Conservation (phyloP, 257 asterid genomes). For the Anisodus tanguticus region DNA sequence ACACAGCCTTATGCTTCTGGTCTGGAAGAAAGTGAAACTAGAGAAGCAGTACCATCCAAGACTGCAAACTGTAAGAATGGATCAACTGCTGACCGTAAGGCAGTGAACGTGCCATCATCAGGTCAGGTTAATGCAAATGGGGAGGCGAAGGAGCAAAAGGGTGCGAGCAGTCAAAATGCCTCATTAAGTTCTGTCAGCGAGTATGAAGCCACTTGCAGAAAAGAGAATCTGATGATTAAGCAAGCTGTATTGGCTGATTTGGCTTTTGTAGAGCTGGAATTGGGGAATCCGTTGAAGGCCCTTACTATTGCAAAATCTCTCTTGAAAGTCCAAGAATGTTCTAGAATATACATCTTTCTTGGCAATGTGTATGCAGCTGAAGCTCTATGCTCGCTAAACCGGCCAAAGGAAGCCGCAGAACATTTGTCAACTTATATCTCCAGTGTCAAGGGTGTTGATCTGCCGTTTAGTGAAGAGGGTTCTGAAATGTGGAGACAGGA, state of each 20-base stretch:
- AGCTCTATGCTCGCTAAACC: conserved; percentile 80
- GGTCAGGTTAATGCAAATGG: conserved; percentile 60
- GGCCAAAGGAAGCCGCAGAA: conserved; percentile 79
- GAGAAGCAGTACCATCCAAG: conserved; percentile 45
- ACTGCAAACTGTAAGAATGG: conserved; percentile 43
- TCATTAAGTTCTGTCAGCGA: conserved; percentile 55
- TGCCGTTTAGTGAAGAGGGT: conserved; percentile 74
- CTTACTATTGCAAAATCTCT: conserved; percentile 63
- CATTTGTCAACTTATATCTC: conserved; percentile 53
- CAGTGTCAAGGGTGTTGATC: conserved; percentile 52
- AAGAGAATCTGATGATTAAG: conserved; percentile 67
- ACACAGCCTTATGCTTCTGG: conserved; percentile 36
- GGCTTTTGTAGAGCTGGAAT: conserved; percentile 73
- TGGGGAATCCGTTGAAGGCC: conserved; percentile 73
- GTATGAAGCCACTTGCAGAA: conserved; percentile 53
- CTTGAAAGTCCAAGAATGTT: conserved; percentile 56
- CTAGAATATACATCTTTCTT: conserved; percentile 56
- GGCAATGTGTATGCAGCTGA: conserved; percentile 82
- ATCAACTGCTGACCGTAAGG: conserved; percentile 48
- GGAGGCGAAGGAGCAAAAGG: conserved; percentile 72
- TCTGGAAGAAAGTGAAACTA: conserved; percentile 52
- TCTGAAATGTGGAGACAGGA: conserved; percentile 63
- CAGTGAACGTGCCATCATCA: conserved; percentile 40
- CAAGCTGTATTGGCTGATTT: conserved; percentile 75
- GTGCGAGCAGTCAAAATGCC: conserved; percentile 54